These are phyloP conservation scores for Trichocomaceae sp. DNA, from an alignment of 2,329 filamentous ascomycete genomes.

Conservation along the genomic window DNA sequence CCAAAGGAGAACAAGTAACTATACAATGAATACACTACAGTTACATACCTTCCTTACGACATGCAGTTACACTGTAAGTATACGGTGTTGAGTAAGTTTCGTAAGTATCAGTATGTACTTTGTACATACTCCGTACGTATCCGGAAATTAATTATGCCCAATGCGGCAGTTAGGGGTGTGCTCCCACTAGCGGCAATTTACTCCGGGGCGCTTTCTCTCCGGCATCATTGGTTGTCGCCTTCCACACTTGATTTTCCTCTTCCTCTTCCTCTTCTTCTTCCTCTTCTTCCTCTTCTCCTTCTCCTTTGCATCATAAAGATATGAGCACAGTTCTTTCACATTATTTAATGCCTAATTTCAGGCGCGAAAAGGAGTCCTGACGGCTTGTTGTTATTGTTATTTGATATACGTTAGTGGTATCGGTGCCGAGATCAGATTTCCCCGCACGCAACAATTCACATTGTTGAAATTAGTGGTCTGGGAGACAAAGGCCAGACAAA, in stretches of 20 bases:
- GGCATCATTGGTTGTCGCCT: not conserved
- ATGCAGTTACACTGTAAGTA: not conserved
- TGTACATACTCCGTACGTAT: too few species aligned
- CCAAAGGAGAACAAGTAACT: too few species aligned
- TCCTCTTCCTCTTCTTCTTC: not conserved
- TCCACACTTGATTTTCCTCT: not conserved
- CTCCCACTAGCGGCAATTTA: conserved; percentile 3
- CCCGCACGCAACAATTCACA: not conserved
- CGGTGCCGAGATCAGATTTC: not conserved
- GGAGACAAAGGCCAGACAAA: not conserved
- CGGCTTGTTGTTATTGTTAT: not conserved
- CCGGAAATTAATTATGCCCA: not conserved
- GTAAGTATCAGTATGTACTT: not conserved
- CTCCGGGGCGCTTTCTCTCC: conserved; percentile 1
- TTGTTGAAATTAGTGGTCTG: not conserved
- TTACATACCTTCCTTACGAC: too few species aligned
- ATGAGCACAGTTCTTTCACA: not conserved
- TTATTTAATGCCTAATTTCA: not conserved
- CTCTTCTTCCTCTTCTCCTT: not conserved
- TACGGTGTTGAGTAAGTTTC: not conserved
- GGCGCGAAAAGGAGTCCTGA: not conserved
- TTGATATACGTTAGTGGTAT: not conserved
- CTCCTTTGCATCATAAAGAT: not conserved
- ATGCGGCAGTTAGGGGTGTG: not conserved
- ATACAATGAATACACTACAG: too few species aligned